Evolutionary conservation across 225 moss, liverwort and hornwort species (phyloP), one percentile per base, ranked within the genome.

Genomic region (Ulota crispa): DNA sequence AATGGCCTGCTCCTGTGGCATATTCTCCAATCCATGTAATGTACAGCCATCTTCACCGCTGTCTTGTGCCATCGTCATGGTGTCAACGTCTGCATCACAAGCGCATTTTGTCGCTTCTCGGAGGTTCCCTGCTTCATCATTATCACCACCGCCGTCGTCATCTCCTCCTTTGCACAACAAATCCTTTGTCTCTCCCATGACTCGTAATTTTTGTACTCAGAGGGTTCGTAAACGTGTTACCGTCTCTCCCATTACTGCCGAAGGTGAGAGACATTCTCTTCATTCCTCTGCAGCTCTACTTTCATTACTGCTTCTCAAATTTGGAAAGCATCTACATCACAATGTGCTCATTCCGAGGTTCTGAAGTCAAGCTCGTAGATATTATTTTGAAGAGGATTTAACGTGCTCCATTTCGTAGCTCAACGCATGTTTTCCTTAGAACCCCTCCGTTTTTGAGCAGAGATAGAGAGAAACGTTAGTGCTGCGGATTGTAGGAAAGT

Each of bases 1-100:
- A 53, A 24, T 28, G 4, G 15, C 80, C 36, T 88, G 84, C 57
- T n/a, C 69, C 3, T 89, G 82, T 52, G 43, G 79, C 80, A 59
- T 80, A 27, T 83, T 86, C 78, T 80, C 52, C 50, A 82, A 77
- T 68, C 73, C 72, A 88, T 86, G 86, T 88, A 88, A 81, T 67
- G 68, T 80, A 15, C 71, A 41, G 74, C 56, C 76, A 75, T 75
- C 53, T 74, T 62, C 11, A 21, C 59, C 5, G 32, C 42, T 61
- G 57, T 81, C 53, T 43, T 74, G 53, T 31, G 21, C 18, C 26
- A 79, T 77, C 0, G 6, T 16, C 0, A 9, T 16, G 6, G 5
- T 32, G 10, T 69, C 68, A 36, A 52, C 2, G 31, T 75, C 1
- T 50, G 5, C 50, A 34, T 80, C 5, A 60, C 2, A 64, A 65